Evolutionary conservation across 306 rosid genomes (phyloP).

Genomic region (Vicia faba): DNA sequence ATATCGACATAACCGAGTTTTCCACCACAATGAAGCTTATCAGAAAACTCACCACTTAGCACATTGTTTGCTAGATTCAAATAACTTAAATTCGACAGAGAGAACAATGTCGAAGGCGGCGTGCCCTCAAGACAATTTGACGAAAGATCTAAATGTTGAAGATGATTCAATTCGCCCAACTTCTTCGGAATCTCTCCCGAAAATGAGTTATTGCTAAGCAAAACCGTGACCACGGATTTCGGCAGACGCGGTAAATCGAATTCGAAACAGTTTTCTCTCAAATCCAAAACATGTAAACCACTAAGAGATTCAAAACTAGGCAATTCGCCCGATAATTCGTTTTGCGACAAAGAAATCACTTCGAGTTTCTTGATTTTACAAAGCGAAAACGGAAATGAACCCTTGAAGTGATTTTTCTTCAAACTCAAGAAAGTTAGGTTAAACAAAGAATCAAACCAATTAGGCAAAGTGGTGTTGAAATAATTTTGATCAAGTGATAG

Average conservation of each 20-base stretch:
- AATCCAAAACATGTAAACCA: conserved; percentile 62
- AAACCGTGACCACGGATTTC: conserved; percentile 54
- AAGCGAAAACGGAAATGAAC: conserved; percentile 67
- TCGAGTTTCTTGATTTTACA: conserved; percentile 56
- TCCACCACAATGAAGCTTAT: conserved; percentile 54
- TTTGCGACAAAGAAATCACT: conserved; percentile 65
- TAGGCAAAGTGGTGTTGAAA: conserved; percentile 67
- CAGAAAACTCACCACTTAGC: conserved; percentile 61
- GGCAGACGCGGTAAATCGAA: conserved; percentile 75
- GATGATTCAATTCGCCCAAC: conserved; percentile 57
- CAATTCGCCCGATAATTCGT: conserved; percentile 67
- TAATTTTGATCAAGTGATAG: conserved; percentile 61
- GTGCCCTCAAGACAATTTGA: conserved; percentile 58
- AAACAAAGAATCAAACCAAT: conserved; percentile 70
- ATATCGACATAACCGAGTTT: conserved; percentile 86
- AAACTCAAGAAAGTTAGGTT: conserved; percentile 72
- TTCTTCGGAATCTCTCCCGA: conserved; percentile 69
- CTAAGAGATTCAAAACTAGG: conserved; percentile 62
- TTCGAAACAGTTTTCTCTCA: conserved; percentile 68
- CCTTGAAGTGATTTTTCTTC: conserved; percentile 64
- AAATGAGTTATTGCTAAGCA: conserved; percentile 67
- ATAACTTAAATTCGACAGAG: conserved; percentile 67
- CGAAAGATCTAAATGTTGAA: conserved; percentile 87
- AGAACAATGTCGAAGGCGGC: conserved; percentile 64
- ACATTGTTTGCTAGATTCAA: conserved; percentile 71